Base-by-base conservation (phyloP, 2,329 filamentous ascomycete genomes). In the Myriosclerotinia scirpicola region DNA sequence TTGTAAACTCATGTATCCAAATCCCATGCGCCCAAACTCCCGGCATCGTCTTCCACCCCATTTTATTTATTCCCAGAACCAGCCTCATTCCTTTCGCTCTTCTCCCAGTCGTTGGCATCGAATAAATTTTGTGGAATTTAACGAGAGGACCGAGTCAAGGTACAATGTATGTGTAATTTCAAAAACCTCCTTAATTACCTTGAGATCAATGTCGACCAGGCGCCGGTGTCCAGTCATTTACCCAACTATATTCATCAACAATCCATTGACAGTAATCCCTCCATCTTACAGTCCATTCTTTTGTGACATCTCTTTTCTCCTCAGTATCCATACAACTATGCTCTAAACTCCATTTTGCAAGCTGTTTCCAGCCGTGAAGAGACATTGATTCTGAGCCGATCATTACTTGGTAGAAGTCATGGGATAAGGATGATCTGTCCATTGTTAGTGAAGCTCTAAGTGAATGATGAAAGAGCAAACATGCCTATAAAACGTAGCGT, bases 361-460 rank as follows among this genome's bases (percentile, higher is more conserved):
- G 81, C 76, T 92, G 89, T 74, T 89, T 88, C 87, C 89, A 90
- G 54, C 89, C 89, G 69, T 85, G 85, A 0, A 93, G 77, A 22
- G 82, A 84, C 83, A 92, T 90, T 67, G 85, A 82, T 15, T 82
- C 80, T 54, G 86, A 86, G 58, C 90, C 90, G 9, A 90, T 83
- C 81, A 92, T 86, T 67, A 88, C 83, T 74, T 93, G 90, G 75
- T 92, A 92, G 74, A 92, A 92, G 73, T 93, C 90, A 70, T 92
- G 88, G 0, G 87, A 89, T 54, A 92, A 81, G 2, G 87, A 87
- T 17, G 89, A 91, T 69, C 87, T 90, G 67, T 26, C 40, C 5
- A 34, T 14, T 26, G 22, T 74, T 68, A 73, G 69, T 46, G 14
- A 56, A n/a, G 20, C 7, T 22, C 26, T 7, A 15, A 20, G 44